Evolutionary conservation across 2,329 filamentous ascomycete genomes (phyloP).

Genomic region (Aureobasidium pullulans): DNA sequence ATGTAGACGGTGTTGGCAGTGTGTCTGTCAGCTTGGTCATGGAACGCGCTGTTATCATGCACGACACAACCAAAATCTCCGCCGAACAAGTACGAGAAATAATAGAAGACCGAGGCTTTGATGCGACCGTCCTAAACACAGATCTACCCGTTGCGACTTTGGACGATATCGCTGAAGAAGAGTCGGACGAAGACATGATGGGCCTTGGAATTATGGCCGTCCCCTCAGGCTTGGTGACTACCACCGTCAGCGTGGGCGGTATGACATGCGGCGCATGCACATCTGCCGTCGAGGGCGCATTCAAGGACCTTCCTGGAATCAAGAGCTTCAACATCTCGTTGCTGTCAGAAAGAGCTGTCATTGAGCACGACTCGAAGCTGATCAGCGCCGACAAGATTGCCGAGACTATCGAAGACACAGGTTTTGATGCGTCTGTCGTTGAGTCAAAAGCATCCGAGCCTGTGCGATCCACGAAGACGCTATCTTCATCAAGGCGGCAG

Average conservation of each 20-base stretch:
- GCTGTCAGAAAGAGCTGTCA: conserved; percentile 90
- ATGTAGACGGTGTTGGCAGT: conserved; percentile 70
- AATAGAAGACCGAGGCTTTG: conserved; percentile 88
- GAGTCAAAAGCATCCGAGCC: conserved; percentile 53
- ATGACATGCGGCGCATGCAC: conserved; percentile 89
- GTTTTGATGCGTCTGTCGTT: conserved; percentile 81
- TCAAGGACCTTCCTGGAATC: conserved; percentile 73
- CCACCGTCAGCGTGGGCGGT: conserved; percentile 82
- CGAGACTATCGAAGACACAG: conserved; percentile 84
- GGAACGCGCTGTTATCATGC: conserved; percentile 86
- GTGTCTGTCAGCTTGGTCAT: conserved; percentile 92
- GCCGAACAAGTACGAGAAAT: conserved; percentile 72
- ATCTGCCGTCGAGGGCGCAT: conserved; percentile 87
- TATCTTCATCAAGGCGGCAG: conserved; percentile 24
- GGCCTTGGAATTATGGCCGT: conserved; percentile 15
- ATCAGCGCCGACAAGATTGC: conserved; percentile 69
- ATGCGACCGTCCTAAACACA: conserved; percentile 52
- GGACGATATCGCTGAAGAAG: conserved; percentile 18
- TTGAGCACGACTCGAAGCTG: conserved; percentile 74
- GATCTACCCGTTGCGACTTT: conserved; percentile 23
- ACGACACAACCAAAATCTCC: conserved; percentile 69
- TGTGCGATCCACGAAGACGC: conserved; percentile 26
- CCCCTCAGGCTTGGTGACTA: conserved; percentile 62
- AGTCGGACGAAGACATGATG: conserved; percentile 18
- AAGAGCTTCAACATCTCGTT: conserved; percentile 85